Conservation (phyloP, 1,284 basidiomycete genomes). For the Rhodotorula sp. region DNA sequence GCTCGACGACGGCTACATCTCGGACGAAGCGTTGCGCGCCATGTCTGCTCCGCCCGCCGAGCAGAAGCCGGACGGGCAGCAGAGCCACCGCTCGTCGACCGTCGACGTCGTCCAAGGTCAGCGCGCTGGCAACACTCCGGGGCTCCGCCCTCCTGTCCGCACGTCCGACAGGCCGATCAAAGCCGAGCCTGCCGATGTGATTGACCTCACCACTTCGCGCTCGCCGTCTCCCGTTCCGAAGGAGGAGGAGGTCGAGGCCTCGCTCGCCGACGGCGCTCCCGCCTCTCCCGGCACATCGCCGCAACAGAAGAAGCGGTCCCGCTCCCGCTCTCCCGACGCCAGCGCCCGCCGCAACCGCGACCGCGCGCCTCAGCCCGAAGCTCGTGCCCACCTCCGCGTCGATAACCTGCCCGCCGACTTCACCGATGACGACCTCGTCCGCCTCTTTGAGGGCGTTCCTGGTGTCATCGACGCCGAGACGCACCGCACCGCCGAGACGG, state of each 20-base stretch:
- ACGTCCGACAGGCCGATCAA: background rate
- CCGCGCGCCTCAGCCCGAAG: background rate
- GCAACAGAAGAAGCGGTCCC: conserved; percentile 7
- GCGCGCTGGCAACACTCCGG: background rate
- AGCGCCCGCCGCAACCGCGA: background rate
- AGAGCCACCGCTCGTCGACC: background rate
- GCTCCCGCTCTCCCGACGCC: conserved; percentile 3
- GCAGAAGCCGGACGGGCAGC: background rate
- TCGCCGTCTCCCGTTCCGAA: conserved; percentile 19
- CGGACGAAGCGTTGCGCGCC: conserved; percentile 1
- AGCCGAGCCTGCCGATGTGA: background rate
- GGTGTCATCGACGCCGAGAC: conserved; percentile 12
- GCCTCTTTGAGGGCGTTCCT: background rate
- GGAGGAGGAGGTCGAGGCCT: conserved; percentile 1
- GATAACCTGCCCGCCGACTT: conserved; percentile 17
- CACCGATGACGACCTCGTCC: background rate
- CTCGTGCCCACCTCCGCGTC: conserved; percentile 19
- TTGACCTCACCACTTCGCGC: conserved; percentile 22
- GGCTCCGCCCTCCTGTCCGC: background rate
- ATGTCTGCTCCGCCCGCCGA: conserved; percentile 3
- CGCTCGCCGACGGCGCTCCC: background rate
- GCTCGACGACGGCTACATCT: conserved; percentile 2
- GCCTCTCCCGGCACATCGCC: background rate
- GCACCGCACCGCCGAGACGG: background rate
- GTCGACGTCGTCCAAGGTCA: background rate